Evolutionary conservation across 768 basidiomycete species (phyloP), one percentile per base, ranked within the genome.

Genomic region (Agaricus subrufescens): DNA sequence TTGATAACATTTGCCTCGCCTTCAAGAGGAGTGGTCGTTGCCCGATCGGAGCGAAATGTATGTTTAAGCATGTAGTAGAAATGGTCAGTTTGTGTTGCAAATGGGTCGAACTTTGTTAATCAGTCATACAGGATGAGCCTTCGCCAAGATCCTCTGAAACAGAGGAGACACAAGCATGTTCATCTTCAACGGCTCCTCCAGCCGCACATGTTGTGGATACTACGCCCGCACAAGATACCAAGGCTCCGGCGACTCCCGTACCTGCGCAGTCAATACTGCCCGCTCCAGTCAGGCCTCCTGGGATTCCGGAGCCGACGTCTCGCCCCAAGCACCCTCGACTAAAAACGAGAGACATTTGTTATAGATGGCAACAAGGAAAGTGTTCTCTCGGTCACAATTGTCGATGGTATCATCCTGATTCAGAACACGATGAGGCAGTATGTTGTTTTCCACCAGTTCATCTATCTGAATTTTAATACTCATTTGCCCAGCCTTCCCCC

Each of bases 361-460:
- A 59, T 45, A 48, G 34, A 0, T 73, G 70, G 69, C 59, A 69
- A 27, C 65, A 59, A 6, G 60, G 60, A 52, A 43, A 54, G 6
- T 75, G 74, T 56, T 27, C 46, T 12, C 54, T 27, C 19, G 70
- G 69, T 7, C 65, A 68, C 54, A 40, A 56, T 3, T 74, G 73
- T 52, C 59, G 38, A 37, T 68, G 56, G 48, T 54, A 64, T 11
- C 74, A 76, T 60, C 63, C 65, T 8, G 67, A 72, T 40, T 58
- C 70, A 4, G 69, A 72, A 10, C 70, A 71, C 26, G 62, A 65
- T 26, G 60, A 64, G 39, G 55, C 68, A 37, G 68, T 71, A 61
- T 49, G 66, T 57, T 34, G 8, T 34, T 8, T 34, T 34, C 11
- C 34, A 34, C 8, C 11, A 11, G 7, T 34, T 8, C 34, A 3